These are phyloP conservation scores for Urtica urens DNA, from an alignment of 306 rosid genomes.

Conservation along the genomic window DNA sequence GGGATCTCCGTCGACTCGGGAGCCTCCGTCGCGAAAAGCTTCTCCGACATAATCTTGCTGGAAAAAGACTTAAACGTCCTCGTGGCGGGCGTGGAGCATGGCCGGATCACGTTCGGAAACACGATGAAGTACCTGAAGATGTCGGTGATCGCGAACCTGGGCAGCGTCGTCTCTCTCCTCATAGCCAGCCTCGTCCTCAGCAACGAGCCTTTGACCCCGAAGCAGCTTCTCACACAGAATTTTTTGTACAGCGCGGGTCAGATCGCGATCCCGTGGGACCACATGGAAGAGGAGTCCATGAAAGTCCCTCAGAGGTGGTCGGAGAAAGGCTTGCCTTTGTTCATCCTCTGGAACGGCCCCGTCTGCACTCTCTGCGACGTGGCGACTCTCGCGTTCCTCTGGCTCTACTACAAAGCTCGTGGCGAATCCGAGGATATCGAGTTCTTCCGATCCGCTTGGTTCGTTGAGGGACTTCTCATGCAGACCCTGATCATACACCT, in stretches of 20 bases:
- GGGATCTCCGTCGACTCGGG: slow-evolving; percentile 84
- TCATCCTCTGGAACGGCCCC: slow-evolving; percentile 74
- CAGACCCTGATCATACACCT: slow-evolving; percentile 68
- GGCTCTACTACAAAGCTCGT: slow-evolving; percentile 37
- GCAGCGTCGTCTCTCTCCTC: slow-evolving; percentile 58
- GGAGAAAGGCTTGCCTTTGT: slow-evolving; percentile 41
- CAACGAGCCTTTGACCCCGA: slow-evolving; percentile 54
- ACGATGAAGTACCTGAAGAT: slow-evolving; percentile 72
- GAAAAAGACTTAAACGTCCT: slow-evolving; percentile 83
- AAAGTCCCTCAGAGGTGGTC: slow-evolving; percentile 60
- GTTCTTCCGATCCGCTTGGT: slow-evolving; percentile 75
- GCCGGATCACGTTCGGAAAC: slow-evolving; percentile 64
- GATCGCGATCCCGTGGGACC: slow-evolving; percentile 55
- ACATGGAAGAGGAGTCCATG: slow-evolving; percentile 52
- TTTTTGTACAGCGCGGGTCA: slow-evolving; percentile 71
- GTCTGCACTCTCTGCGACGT: slow-evolving; percentile 64
- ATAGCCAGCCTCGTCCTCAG: slow-evolving; percentile 42
- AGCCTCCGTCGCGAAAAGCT: slow-evolving; percentile 68
- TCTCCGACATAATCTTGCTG: slow-evolving; percentile 70
- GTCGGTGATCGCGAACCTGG: slow-evolving; percentile 78
- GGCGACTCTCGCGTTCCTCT: slow-evolving; percentile 45
- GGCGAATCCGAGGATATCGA: neutral
- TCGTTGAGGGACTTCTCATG: slow-evolving; percentile 67
- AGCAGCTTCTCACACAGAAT: slow-evolving; percentile 65
- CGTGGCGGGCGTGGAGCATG: slow-evolving; percentile 72